Evolutionary conservation across 2,329 filamentous ascomycete species (phyloP), one percentile per base, ranked within the genome.

Genomic region (Fusarium tricinctum): DNA sequence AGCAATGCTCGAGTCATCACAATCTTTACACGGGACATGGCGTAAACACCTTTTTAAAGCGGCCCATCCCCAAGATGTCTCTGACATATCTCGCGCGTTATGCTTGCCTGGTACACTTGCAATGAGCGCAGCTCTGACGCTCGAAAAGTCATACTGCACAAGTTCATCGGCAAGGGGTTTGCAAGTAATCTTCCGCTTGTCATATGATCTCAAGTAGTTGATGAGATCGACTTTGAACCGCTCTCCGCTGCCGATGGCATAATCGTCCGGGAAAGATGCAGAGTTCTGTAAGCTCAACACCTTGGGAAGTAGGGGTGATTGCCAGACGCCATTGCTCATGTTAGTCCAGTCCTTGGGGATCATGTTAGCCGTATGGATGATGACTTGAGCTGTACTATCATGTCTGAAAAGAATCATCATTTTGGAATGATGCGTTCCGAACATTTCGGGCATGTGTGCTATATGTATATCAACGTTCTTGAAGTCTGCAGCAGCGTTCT

Each of bases 351-450:
- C 94, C 56, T 90, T 89, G 6, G 85, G 75, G n/a, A 97, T 95
- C 91, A 97, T 93, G 72, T 97, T 97, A 19, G 94, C 93, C 0
- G 94, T 97, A 72, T 97, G 92, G 30, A 97, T 94, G 57, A 97
- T 80, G 8, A 97, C 81, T 78, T 97, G 91, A 1, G 91, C 92
- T 0, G 85, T 87, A 65, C 91, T 88, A 75, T 97, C 93, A 76
- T 92, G 89, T 7, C 92, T 86, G 64, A 97, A 83, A 6, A 97
- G 78, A n/a, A 97, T 82, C 78, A 97, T 87, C 92, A 97, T 96
- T 78, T 97, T 96, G 14, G 91, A 84, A 71, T 90, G 93, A 77
- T 97, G 94, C 0, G 93, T 97, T 4, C 94, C 94, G 74, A 94
- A 97, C 68, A 90, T 88, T 75, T 95, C 92, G 0, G 93, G 91